These are phyloP conservation scores for Haberlea rhodopensis DNA, from an alignment of 257 asterid genomes.

Conservation along the genomic window DNA sequence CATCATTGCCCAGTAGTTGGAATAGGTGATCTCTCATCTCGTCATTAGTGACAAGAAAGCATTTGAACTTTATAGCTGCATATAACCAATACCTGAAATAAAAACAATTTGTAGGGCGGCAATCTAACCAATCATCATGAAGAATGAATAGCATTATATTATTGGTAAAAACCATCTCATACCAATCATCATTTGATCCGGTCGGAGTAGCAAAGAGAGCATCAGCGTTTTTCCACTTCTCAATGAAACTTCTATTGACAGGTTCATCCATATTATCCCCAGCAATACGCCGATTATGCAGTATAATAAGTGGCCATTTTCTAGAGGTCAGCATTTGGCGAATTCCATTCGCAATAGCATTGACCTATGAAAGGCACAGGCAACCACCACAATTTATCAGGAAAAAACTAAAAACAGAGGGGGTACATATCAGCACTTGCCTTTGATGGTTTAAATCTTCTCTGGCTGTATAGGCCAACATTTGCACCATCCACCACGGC, in stretches of 20 bases:
- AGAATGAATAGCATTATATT: neutral
- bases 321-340: conserved; percentile 77
- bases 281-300: conserved; percentile 72
- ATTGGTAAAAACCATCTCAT: conserved; percentile 18
- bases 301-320: conserved; percentile 75
- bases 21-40: conserved; percentile 95
- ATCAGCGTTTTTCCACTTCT: conserved; percentile 71
- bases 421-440: conserved; percentile 33
- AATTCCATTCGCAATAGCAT: conserved; percentile 73
- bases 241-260: conserved; percentile 46
- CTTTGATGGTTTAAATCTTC: conserved; percentile 64
- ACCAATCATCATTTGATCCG: conserved; percentile 98
- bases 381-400: conserved; percentile 11
- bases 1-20: conserved; percentile 81
- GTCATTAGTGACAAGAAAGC: conserved; percentile 79
- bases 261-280: conserved; percentile 76
- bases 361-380: conserved; percentile 41
- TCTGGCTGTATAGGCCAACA: conserved; percentile 72
- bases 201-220: conserved; percentile 90
- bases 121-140: conserved; percentile 13
- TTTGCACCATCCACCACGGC: conserved; percentile 91
- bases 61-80: conserved; percentile 76
- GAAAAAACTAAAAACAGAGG: conserved; percentile 5
- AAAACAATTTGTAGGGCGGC: conserved; percentile 18
- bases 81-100: conserved; percentile 88